Conservation (phyloP, 805 yeast species). For the Ogataea nonfermentans region DNA sequence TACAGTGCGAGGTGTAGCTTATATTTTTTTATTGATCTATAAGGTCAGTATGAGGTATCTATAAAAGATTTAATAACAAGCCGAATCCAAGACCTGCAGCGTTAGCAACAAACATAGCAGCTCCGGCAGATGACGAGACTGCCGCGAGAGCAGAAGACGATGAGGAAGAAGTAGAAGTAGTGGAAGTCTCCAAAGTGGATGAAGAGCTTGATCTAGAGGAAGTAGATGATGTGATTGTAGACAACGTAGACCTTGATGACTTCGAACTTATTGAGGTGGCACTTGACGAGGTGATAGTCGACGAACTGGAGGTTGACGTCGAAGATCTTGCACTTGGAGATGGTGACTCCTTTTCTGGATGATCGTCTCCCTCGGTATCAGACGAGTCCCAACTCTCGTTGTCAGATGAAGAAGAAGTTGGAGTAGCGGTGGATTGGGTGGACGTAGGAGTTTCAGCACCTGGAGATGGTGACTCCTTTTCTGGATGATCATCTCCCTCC, state of each 20-base stretch:
- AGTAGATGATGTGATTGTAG: too few relatives aligned
- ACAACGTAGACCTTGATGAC: not conserved
- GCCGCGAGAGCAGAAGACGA: slow-evolving; percentile 15
- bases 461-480: too few relatives aligned
- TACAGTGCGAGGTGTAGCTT: slow-evolving; percentile 8
- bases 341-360: too few relatives aligned
- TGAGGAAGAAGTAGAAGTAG: slow-evolving; percentile 16
- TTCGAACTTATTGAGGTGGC: slow-evolving; percentile 11
- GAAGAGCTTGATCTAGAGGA: slow-evolving; percentile 22
- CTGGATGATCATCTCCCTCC: too few relatives aligned
- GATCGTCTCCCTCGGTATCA: too few relatives aligned
- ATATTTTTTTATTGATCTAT: not conserved
- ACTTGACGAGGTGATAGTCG: too few relatives aligned
- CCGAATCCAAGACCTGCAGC: slow-evolving; percentile 30
- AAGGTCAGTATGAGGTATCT: slow-evolving; percentile 1
- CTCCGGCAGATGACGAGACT: slow-evolving; percentile 22
- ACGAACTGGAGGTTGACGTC: too few relatives aligned
- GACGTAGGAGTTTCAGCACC: too few relatives aligned
- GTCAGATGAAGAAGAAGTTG: too few relatives aligned
- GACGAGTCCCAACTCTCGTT: too few relatives aligned
- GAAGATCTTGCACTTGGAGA: too few relatives aligned
- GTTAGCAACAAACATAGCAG: slow-evolving; percentile 26
- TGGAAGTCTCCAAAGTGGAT: slow-evolving; percentile 9
- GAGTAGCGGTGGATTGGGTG: too few relatives aligned
- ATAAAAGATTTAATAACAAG: slow-evolving; percentile 16